phyloP scores from a whole-genome alignment of 306 rosid species.

The Cucurbita ficifolia region DNA sequence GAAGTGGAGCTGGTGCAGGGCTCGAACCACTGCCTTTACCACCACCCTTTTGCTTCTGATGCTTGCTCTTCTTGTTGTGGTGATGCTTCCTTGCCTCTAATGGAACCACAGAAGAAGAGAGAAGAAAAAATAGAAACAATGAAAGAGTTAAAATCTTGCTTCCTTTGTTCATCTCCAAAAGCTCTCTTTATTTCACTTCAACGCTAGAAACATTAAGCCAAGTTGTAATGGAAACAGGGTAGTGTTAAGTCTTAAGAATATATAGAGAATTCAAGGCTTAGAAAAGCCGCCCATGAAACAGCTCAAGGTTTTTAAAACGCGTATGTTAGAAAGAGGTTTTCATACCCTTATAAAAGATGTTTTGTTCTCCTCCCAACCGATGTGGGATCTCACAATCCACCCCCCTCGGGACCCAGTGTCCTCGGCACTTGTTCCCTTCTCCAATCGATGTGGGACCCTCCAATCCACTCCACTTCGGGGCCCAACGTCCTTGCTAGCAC shows the following conservation, averaged over 20 bases:
- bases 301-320: too few species aligned
- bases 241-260: neutral
- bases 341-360: too few species aligned
- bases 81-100: constrained; percentile 57
- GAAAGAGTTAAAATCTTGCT: constrained; percentile 18
- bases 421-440: too few species aligned
- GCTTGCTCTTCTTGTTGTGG: constrained; percentile 30
- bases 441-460: too few species aligned
- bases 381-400: too few species aligned
- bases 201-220: neutral
- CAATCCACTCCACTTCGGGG: too few species aligned
- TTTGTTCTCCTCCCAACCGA: too few species aligned
- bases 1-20: constrained; percentile 39
- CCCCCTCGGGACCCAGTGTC: too few species aligned
- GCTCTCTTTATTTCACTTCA: neutral
- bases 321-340: too few species aligned
- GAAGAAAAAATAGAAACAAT: constrained; percentile 20
- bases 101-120: constrained; percentile 21
- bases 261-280: constrained; percentile 1
- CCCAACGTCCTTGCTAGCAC: too few species aligned
- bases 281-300: too few species aligned
- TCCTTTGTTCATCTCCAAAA: constrained; percentile 22
- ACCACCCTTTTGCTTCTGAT: constrained; percentile 20
- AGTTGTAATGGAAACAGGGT: neutral
- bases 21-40: constrained; percentile 12